A percentile compares a stretch with the other conserved stretches of the same genome.
phyloP scores from a whole-genome alignment of 345 rosid genomes.

The Populus simonii region DNA sequence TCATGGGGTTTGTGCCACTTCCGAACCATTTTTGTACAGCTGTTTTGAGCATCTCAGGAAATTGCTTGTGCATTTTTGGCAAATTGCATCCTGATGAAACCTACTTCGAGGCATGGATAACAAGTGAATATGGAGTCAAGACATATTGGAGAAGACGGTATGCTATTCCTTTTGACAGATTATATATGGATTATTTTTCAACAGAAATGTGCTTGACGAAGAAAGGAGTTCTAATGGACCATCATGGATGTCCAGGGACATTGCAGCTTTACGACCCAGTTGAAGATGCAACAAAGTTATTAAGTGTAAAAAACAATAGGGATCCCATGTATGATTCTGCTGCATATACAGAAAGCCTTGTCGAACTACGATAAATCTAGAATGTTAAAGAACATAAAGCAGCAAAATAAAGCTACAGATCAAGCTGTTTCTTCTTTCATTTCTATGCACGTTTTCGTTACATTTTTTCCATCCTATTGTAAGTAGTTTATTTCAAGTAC shows the following conservation, averaged over 20 bases:
- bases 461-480: neutral
- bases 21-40: neutral
- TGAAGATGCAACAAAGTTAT: neutral
- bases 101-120: slow-evolving; percentile 31
- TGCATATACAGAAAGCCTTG: neutral
- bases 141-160: slow-evolving; percentile 26
- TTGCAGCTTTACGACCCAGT: neutral
- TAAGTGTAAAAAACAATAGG: neutral
- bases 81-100: slow-evolving; percentile 1
- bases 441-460: neutral
- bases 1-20: slow-evolving; percentile 7
- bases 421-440: neutral
- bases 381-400: neutral
- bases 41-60: slow-evolving; percentile 23
- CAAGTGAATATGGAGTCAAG: slow-evolving; percentile 27
- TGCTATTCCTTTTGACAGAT: slow-evolving; percentile 14
- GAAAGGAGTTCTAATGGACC: slow-evolving; percentile 22
- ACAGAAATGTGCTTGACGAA: slow-evolving; percentile 25
- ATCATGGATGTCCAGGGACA: neutral
- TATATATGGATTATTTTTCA: neutral
- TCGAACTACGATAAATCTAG: neutral
- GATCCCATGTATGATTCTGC: neutral
- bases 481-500: neutral
- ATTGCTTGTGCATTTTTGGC: slow-evolving; percentile 24
- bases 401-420: neutral